Base-by-base conservation (phyloP, 2,329 filamentous ascomycete genomes). In the Colletotrichum magnum region DNA sequence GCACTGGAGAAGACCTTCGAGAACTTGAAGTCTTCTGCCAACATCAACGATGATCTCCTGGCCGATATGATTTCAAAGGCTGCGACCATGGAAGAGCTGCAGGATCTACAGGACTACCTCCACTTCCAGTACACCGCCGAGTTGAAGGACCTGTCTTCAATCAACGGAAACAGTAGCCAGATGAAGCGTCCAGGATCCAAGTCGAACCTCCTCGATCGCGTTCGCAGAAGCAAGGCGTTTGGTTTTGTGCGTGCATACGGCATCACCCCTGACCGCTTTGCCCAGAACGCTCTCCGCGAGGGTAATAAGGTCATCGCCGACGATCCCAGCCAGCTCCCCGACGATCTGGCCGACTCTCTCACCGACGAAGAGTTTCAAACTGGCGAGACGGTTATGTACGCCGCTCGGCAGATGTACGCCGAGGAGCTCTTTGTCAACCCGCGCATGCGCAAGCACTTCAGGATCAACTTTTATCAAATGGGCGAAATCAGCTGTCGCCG, bases 91-190 rank as follows among this genome's bases (percentile, higher is more conserved):
- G 96, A 99, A 78, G 96, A 99, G 78, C 87, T 99, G 18, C 96
- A 99, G 78, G 96, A 99, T 79, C 83, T 99, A 24, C 95, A 98
- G 77, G 96, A 99, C 76, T 98, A 98, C 75, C 85, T 98, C 61
- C 94, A 98, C 77, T 99, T 99, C 80, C 93, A 95, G 76, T 98
- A 98, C 75, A 90, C 93, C 5, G 85, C 90, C 3, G 90, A 97
- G 78, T 85, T 98, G 57, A 95, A 93, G 77, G 95, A 98, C 72
- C 81, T 97, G 56, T 89, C 91, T 15, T 83, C 89, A 18, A 86
- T 90, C 70, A 86, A 90, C 48, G 85, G 87, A 15, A 89, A 89
- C 63, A 81, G 86, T 10, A 92, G 92, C 69, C 89, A 90, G 62
- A 88, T 87, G 4, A 94, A 94, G 77, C 92, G 95, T 36, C 94